phyloP scores from a whole-genome alignment of 2,329 filamentous ascomycete genomes.

The Sclerotinia nivalis region DNA sequence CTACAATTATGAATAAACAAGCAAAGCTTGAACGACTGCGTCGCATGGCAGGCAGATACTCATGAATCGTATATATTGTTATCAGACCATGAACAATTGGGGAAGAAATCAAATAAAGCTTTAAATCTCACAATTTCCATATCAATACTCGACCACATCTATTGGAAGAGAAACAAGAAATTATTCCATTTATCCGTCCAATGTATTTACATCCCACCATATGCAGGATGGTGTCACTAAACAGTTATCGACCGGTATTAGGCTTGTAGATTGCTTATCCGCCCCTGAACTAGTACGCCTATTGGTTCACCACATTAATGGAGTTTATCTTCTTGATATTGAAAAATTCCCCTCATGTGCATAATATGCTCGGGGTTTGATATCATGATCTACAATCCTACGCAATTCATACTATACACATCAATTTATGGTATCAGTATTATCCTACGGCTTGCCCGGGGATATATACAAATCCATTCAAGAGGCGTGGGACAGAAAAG shows the following conservation, averaged over 20 bases:
- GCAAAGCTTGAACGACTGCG: constrained; percentile 10
- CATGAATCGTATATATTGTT: not conserved
- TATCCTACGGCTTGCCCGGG: not conserved
- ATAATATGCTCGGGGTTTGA: not conserved
- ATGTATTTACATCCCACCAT: not conserved
- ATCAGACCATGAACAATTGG: not conserved
- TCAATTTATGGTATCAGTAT: not conserved
- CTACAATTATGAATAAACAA: not conserved
- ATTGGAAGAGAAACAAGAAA: not conserved
- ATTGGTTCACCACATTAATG: not conserved
- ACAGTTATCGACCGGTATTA: not conserved
- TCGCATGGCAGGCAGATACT: not conserved
- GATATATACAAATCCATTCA: not conserved
- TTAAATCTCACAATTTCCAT: not conserved
- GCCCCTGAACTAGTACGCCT: not conserved
- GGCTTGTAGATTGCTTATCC: not conserved
- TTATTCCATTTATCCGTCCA: not conserved
- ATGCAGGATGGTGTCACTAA: not conserved
- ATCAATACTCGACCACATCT: not conserved
- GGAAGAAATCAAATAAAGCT: no score
- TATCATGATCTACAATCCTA: not conserved
- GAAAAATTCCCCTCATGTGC: not conserved
- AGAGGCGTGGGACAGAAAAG: not conserved
- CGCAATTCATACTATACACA: not conserved
- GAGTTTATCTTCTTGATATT: not conserved